phyloP scores from a whole-genome alignment of 768 basidiomycete genomes.

The Boletus pseudopeckii region DNA sequence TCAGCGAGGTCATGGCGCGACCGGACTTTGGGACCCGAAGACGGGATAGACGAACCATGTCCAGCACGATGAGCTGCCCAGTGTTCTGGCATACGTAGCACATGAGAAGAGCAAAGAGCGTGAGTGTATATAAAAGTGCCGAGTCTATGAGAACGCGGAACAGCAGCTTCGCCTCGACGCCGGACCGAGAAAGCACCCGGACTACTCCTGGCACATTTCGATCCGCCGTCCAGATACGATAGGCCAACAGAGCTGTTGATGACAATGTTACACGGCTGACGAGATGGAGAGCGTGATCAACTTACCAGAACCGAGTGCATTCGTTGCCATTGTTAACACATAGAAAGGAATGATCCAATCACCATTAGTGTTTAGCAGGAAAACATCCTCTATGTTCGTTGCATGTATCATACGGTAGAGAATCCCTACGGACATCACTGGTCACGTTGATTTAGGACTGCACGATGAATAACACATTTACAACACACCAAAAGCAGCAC shows the following conservation, averaged over 20 bases:
- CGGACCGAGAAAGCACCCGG: slow-evolving; percentile 8
- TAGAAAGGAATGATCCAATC: slow-evolving; percentile 18
- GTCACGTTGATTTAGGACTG: not conserved
- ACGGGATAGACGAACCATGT: slow-evolving; percentile 16
- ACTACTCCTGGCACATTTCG: slow-evolving; percentile 4
- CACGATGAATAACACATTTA: not conserved
- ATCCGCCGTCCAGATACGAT: slow-evolving; percentile 16
- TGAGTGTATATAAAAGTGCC: slow-evolving; percentile 12
- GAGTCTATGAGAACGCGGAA: slow-evolving; percentile 19
- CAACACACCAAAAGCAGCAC: slow-evolving; percentile 13
- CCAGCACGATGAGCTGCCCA: slow-evolving; percentile 13
- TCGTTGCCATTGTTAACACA: slow-evolving; percentile 19
- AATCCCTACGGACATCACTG: slow-evolving; percentile 10
- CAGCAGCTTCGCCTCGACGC: slow-evolving; percentile 3
- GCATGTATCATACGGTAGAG: slow-evolving; percentile 2
- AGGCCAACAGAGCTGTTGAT: slow-evolving; percentile 11
- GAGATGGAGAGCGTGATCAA: not conserved
- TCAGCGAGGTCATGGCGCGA: not conserved
- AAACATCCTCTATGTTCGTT: not conserved
- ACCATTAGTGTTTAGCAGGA: not conserved
- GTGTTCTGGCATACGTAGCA: slow-evolving; percentile 8
- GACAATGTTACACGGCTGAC: not conserved
- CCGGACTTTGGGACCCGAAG: not conserved
- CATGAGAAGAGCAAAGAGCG: slow-evolving; percentile 11
- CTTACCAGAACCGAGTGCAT: slow-evolving; percentile 21